These are phyloP conservation scores for Debaryomycetaceae sp. DNA, from an alignment of 1,139 yeast genomes.

Conservation along the genomic window DNA sequence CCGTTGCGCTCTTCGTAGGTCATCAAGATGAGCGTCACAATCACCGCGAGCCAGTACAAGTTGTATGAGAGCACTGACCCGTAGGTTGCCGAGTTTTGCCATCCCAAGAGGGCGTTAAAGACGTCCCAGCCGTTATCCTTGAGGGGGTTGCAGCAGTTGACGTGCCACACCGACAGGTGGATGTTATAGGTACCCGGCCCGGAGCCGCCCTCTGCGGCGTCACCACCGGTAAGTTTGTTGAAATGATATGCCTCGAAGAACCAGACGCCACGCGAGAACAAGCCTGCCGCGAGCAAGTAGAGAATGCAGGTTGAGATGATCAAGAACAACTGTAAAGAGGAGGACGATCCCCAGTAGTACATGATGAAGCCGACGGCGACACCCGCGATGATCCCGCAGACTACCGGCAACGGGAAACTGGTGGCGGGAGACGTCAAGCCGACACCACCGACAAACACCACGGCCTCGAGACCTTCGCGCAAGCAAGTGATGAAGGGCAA, in stretches of 20 bases:
- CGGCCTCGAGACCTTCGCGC: conserved; percentile 40
- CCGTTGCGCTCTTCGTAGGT: conserved; percentile 15
- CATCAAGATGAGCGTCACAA: conserved; percentile 10
- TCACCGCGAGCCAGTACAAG: conserved; percentile 13
- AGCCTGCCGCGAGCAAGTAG: conserved; percentile 34
- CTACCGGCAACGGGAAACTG: conserved; percentile 29
- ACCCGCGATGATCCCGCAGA: conserved; percentile 26
- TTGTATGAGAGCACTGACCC: conserved; percentile 17
- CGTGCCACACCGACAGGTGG: conserved; percentile 80
- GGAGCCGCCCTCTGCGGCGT: conserved; percentile 78
- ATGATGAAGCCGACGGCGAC: conserved; percentile 23
- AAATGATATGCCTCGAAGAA: conserved; percentile 63
- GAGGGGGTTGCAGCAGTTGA: conserved; percentile 89
- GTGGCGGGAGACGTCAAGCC: conserved; percentile 31
- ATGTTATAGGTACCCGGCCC: conserved; percentile 96
- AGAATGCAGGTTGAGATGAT: conserved; percentile 31
- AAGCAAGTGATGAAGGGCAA: conserved; percentile 34
- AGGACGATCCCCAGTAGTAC: conserved; percentile 31
- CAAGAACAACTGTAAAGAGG: conserved; percentile 32
- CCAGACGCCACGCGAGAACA: conserved; percentile 68
- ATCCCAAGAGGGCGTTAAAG: conserved; percentile 53
- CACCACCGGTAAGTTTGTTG: conserved; percentile 45
- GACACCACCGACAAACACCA: conserved; percentile 37
- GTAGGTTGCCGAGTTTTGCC: conserved; percentile 18
- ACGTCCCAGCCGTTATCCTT: conserved; percentile 91